Evolutionary conservation across 345 rosid species (phyloP).

Genomic region (Hevea brasiliensis): DNA sequence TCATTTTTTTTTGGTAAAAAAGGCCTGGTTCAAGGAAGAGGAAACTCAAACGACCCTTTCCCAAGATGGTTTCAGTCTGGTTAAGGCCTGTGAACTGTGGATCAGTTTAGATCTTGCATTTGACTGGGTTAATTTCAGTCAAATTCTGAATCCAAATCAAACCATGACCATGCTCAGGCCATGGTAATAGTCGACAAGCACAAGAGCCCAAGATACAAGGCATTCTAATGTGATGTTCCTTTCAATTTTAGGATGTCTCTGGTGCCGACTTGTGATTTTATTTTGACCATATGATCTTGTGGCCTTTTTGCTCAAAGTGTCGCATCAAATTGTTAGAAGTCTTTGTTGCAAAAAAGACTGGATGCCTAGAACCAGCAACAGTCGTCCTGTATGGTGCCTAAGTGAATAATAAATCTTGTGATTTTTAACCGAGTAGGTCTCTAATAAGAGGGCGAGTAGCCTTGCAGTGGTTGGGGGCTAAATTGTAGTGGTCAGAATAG

Average conservation of each 20-base stretch:
- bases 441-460: background rate
- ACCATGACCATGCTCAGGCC: no score
- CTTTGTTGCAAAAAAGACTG: background rate
- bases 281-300: background rate
- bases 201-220: slow-evolving; percentile 5
- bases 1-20: no score
- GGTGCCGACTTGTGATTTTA: background rate
- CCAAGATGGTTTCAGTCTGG: no score
- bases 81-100: no score
- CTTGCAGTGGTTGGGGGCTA: no score
- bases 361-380: background rate
- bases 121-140: no score
- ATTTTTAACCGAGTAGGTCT: background rate
- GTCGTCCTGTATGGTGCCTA: no score
- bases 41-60: no score
- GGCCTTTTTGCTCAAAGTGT: background rate
- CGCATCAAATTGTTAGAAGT: background rate
- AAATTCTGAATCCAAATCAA: no score
- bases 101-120: no score
- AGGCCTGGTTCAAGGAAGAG: no score
- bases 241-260: background rate
- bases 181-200: slow-evolving; percentile 23
- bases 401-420: background rate
- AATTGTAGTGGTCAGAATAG: slow-evolving; percentile 3
- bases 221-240: background rate